A percentile compares a stretch with the other conserved stretches of the same genome.
phyloP scores from a whole-genome alignment of 2,329 filamentous ascomycete genomes.

The Fusarium liriodendri region DNA sequence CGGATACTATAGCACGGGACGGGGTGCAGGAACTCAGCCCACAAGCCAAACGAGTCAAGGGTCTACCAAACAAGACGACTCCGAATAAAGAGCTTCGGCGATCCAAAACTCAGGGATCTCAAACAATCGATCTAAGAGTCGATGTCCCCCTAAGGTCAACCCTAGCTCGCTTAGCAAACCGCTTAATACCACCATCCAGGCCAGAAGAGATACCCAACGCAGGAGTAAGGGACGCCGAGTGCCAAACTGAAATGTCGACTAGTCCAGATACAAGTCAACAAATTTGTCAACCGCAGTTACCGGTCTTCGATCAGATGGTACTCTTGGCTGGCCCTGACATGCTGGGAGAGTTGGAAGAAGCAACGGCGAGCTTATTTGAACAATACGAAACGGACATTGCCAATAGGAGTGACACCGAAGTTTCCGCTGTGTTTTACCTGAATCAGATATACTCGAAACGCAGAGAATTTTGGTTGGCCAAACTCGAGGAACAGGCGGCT shows the following conservation, averaged over 20 bases:
- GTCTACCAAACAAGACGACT: not conserved
- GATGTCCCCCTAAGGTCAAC: not conserved
- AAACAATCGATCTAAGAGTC: not conserved
- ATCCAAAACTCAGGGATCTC: not conserved
- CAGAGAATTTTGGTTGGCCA: conserved; percentile 46
- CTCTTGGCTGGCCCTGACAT: conserved; percentile 39
- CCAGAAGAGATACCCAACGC: not conserved
- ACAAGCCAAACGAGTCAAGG: not conserved
- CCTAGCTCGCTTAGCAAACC: not conserved
- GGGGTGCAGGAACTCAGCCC: not conserved
- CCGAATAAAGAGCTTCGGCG: not conserved
- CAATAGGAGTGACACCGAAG: conserved; percentile 30
- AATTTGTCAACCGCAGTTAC: not conserved
- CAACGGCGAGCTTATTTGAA: conserved; percentile 44
- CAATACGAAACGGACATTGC: conserved; percentile 48
- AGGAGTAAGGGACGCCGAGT: conserved; percentile 12
- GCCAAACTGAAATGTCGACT: conserved; percentile 12
- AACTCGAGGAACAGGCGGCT: conserved; percentile 25
- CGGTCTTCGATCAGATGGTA: conserved; percentile 15
- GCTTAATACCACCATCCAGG: not conserved
- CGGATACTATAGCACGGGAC: not conserved
- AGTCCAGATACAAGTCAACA: not conserved
- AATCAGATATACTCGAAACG: conserved; percentile 41
- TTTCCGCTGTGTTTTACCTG: conserved; percentile 47
- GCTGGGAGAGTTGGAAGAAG: conserved; percentile 41